Conservation (phyloP, 805 yeast species). For the Candida corydali region DNA sequence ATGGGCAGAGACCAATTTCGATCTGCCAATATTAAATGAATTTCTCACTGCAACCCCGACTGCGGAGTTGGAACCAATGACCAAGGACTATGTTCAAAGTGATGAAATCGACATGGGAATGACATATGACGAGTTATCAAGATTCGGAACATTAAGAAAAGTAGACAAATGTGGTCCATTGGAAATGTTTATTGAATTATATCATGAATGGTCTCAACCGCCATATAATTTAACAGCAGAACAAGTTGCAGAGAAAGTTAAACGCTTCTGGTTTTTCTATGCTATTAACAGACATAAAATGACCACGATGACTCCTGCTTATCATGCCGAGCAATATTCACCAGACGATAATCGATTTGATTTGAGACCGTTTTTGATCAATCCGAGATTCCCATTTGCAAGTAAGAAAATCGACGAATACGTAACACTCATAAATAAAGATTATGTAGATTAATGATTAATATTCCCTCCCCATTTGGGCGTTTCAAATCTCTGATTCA, state of each 20-base stretch:
- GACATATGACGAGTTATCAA: conserved; percentile 89
- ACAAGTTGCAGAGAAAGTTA: conserved; percentile 87
- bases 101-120: conserved; percentile 99
- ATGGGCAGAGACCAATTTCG: conserved; percentile 67
- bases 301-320: conserved; percentile 95
- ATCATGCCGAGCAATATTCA: conserved; percentile 96
- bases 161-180: conserved; percentile 95
- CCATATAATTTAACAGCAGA: conserved; percentile 64
- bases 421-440: conserved; percentile 53
- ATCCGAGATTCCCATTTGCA: conserved; percentile 88
- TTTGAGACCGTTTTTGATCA: conserved; percentile 89
- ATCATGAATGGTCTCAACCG: conserved; percentile 88
- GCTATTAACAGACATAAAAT: conserved; percentile 95
- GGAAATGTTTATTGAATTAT: conserved; percentile 84
- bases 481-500: conserved; percentile 26
- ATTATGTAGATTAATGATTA: conserved; percentile 40
- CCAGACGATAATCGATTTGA: conserved; percentile 98
- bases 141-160: conserved; percentile 87
- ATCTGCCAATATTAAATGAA: conserved; percentile 70
- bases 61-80: conserved; percentile 96
- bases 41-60: conserved; percentile 94
- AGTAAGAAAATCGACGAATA: conserved; percentile 80
- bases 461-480: conserved; percentile 39
- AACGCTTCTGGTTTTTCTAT: conserved; percentile 86
- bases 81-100: conserved; percentile 86